Evolutionary conservation across 495 filamentous ascomycete genomes (phyloP), one percentile per base, ranked within the genome.

Genomic region (Cryomyces antarcticus): DNA sequence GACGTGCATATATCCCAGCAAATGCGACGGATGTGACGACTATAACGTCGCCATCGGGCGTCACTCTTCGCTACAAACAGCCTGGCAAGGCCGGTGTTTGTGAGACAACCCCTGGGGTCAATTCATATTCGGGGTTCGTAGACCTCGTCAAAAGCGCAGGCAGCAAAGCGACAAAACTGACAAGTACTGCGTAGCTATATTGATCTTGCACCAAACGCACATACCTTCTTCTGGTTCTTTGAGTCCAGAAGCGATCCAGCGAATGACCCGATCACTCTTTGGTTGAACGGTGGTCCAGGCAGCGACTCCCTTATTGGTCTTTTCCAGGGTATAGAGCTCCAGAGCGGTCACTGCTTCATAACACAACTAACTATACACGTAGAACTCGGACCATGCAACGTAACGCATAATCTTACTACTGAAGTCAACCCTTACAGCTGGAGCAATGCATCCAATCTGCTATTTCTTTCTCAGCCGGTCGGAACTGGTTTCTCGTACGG

Each of bases 361-460:
- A 24, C 17, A 24, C 17, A 24, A 24, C 17, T 24, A 24, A 24
- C 2, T 2, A 2, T 36, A 9, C 10, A 4, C 6, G 31, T 43
- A 72, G 73, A 78, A 52, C 52, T 72, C 42, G 73, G 73, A 5
- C 73, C 74, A 6, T 77, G 73, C 51, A 61, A 63, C 43, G 62
- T 77, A 28, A 70, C 68, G 11, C 53, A 64, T 39, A 60, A 69
- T 29, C 55, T 68, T 38, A 67, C 71, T 42, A 60, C 68, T 10
- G 62, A 61, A 39, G 55, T 69, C 12, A 72, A 75, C 53, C 69
- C 68, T 9, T 78, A 77, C 61, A 69, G 72, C 4, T 87, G 78
- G 78, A 80, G 75, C 53, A 67, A 78, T 48, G 70, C 71, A 3
- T 78, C 75, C 10, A 85, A 85, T 50, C 68, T 85, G 68, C 60